Evolutionary conservation across 176 grass and related monocot genomes (phyloP), one percentile per base, ranked within the genome.

Genomic region (Oryza meyeriana): DNA sequence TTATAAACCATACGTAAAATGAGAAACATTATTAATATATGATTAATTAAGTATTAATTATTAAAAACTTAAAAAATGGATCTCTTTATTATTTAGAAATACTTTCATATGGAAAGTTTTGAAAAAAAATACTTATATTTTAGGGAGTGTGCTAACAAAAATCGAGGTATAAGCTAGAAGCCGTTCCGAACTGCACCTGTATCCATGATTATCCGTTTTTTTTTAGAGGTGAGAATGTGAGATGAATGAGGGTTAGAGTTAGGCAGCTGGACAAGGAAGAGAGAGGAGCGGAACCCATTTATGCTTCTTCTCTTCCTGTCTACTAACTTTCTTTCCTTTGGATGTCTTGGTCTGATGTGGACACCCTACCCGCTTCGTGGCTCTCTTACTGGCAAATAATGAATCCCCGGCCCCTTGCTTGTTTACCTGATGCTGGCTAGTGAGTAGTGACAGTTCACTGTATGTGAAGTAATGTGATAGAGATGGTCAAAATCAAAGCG

Each of bases 351-450:
- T 57, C 63, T 42, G 82, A 84, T 44, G 77, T 61, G 13, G 85
- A 81, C 78, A 31, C 78, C 78, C 35, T 65, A 87, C 45, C 85
- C 7, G 55, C 55, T 59, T 24, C 8, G 55, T 11, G 55, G 11
- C n/a, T 59, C 55, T 59, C 22, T 59, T 59, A 11, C 55, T 25
- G 55, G 4, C n/a, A 59, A 59, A 25, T 59, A 59, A 59, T 59
- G 2, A 59, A 59, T 10, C 55, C 0, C 6, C n/a, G n/a, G n/a
- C 18, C 16, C 55, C 55, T 59, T 59, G 55, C 55, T 59, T 11
- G 20, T 22, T 59, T 59, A 59, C 22, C 55, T 58, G 52, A 0
- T 58, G 22, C 2, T 58, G n/a, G 18, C 55, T 24, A 59, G n/a
- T n/a, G n/a, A n/a, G n/a, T n/a, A 8, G 12, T n/a, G 4, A 59